phyloP scores from a whole-genome alignment of 75 land plant genomes.

The Cunninghamia lanceolata region DNA sequence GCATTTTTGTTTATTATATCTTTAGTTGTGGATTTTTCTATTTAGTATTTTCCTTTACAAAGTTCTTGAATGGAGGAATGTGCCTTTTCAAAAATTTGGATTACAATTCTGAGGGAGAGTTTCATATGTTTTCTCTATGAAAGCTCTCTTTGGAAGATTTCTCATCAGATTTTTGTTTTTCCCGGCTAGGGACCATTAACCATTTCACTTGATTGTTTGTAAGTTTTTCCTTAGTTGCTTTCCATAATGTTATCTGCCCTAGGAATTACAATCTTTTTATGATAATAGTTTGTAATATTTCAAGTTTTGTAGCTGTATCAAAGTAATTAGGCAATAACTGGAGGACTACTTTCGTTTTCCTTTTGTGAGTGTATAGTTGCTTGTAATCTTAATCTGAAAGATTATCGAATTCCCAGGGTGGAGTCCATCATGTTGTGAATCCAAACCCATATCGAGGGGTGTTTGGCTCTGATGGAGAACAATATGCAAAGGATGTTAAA shows the following conservation, averaged over 20 bases:
- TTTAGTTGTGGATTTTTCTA: not conserved
- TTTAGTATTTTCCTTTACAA: not conserved
- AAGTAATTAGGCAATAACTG: not conserved
- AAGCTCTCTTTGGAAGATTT: not conserved
- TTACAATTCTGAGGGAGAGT: not conserved
- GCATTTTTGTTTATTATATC: no score
- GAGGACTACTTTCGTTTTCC: not conserved
- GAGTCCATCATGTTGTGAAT: constrained; percentile 93
- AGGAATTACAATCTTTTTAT: not conserved
- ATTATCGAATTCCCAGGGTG: constrained; percentile 55
- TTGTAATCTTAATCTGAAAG: not conserved
- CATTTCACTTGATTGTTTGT: not conserved
- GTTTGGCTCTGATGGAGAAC: constrained; percentile 72
- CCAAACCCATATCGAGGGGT: constrained; percentile 93
- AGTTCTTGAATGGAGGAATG: not conserved
- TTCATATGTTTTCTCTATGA: not conserved
- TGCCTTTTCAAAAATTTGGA: not conserved
- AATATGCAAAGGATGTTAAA: constrained; percentile 83
- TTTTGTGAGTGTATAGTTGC: not conserved
- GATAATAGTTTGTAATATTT: not conserved
- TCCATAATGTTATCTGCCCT: not conserved
- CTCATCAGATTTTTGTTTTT: not conserved
- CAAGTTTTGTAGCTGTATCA: not conserved
- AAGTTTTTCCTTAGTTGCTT: not conserved
- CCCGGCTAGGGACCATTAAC: not conserved